Base-by-base conservation (phyloP, 768 basidiomycete species). In the Kwoniella bestiolae region DNA sequence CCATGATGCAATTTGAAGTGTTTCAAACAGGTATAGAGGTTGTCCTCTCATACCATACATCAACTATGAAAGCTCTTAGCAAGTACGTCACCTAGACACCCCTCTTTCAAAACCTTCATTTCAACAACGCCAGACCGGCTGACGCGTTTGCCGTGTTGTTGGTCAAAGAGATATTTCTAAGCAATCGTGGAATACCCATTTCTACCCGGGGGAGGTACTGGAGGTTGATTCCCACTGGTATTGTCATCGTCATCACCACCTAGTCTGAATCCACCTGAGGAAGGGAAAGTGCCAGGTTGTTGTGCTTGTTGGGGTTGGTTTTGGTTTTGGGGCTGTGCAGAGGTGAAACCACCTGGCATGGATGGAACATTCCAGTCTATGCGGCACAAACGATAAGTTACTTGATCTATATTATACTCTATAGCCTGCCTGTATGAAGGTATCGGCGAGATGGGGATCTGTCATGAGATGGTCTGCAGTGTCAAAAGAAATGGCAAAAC, bases 101-200 rank as follows among this genome's bases (percentile, higher is more conserved):
- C n/a, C n/a, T n/a, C n/a, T n/a, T n/a, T n/a, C n/a, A n/a, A n/a
- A n/a, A n/a, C n/a, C n/a, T n/a, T n/a, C n/a, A n/a, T n/a, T n/a
- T n/a, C n/a, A n/a, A n/a, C n/a, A n/a, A n/a, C n/a, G n/a, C n/a
- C n/a, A n/a, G n/a, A n/a, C n/a, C n/a, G n/a, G n/a, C n/a, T n/a
- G n/a, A n/a, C n/a, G n/a, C n/a, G n/a, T n/a, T n/a, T n/a, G n/a
- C n/a, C n/a, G n/a, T n/a, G n/a, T n/a, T n/a, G n/a, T n/a, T n/a
- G n/a, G n/a, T n/a, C n/a, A n/a, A n/a, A n/a, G n/a, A n/a, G n/a
- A n/a, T n/a, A n/a, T n/a, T n/a, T 29, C 58, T 58, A 78, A 18
- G 70, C 73, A 47, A 78, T 75, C 29, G 70, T 72, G 21, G 67
- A 66, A 51, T 78, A 78, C 7, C 76, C 76, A 49, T 68, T 70